These are phyloP conservation scores for Pyrenochaeta sp. DNA, from an alignment of 2,329 filamentous ascomycete species.

Conservation along the genomic window DNA sequence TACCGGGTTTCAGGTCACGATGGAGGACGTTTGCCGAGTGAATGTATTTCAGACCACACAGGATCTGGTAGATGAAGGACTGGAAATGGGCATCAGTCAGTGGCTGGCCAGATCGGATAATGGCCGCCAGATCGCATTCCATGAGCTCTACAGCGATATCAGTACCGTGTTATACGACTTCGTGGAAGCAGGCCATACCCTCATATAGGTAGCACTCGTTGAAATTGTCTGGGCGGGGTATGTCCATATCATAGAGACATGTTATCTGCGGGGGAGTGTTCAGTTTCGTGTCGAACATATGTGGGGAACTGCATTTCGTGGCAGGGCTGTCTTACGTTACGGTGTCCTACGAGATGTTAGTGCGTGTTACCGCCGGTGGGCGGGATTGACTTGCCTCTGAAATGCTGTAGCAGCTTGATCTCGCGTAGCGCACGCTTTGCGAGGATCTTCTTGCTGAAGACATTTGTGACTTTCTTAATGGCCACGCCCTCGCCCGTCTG, in stretches of 20 bases:
- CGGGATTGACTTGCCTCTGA: conserved; percentile 63
- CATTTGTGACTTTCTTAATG: conserved; percentile 99
- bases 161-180: conserved; percentile 20
- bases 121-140: conserved; percentile 98
- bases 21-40: conserved; percentile 98
- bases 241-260: conserved; percentile 99
- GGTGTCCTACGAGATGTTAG: conserved; percentile 52
- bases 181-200: conserved; percentile 62
- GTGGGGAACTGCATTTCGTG: conserved; percentile 59
- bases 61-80: conserved; percentile 99
- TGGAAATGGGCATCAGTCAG: conserved; percentile 99
- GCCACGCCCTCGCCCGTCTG: conserved; percentile 92
- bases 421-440: conserved; percentile 97
- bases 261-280: conserved; percentile 75
- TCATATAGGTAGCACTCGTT: conserved; percentile 99
- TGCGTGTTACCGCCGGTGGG: conserved; percentile 6
- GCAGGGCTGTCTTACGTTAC: conserved; percentile 51
- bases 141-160: conserved; percentile 77
- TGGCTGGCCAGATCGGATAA: conserved; percentile 95
- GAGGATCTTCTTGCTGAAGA: conserved; percentile 99
- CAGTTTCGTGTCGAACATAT: conserved; percentile 42
- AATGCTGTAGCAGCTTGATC: conserved; percentile 98
- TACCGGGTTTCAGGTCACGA: conserved; percentile 95
- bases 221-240: conserved; percentile 95
- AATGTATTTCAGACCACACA: conserved; percentile 98